These are phyloP conservation scores for Lichtheimia ramosa DNA, from an alignment of 371 early-diverging fungal genomes.

Conservation along the genomic window DNA sequence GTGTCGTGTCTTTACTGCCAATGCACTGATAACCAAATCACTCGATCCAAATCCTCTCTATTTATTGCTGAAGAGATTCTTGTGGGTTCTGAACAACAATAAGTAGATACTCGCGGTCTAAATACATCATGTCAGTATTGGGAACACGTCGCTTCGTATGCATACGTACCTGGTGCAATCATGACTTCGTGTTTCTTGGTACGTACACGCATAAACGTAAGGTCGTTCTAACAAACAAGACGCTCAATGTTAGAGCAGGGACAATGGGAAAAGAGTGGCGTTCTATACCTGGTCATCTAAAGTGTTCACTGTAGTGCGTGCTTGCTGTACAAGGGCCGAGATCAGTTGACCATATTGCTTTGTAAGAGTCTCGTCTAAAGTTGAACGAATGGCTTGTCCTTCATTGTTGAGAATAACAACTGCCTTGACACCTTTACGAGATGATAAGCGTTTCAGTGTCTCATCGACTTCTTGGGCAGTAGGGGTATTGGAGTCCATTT, in stretches of 20 bases:
- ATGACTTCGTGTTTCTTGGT: constrained; percentile 95
- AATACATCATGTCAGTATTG: neutral
- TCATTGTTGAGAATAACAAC: constrained; percentile 77
- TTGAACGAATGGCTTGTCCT: constrained; percentile 87
- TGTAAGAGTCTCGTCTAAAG: constrained; percentile 76
- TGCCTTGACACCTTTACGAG: constrained; percentile 81
- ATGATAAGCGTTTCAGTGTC: constrained; percentile 82
- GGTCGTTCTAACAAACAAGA: constrained; percentile 66
- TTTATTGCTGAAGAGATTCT: constrained; percentile 36
- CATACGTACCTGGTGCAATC: constrained; percentile 80
- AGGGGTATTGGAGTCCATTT: constrained; percentile 1
- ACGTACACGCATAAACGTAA: constrained; percentile 90
- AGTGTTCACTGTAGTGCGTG: constrained; percentile 30
- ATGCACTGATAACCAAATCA: too few relatives aligned
- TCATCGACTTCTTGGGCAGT: constrained; percentile 83
- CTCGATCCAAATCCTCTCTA: neutral
- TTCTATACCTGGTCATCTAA: constrained; percentile 38
- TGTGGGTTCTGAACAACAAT: constrained; percentile 86
- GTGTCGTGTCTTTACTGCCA: too few relatives aligned
- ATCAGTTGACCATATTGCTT: constrained; percentile 67
- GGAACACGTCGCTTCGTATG: neutral
- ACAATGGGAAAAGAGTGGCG: neutral
- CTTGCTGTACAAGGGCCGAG: constrained; percentile 35
- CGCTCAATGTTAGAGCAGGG: neutral
- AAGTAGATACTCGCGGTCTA: constrained; percentile 87